Evolutionary conservation across 225 moss, liverwort and hornwort species (phyloP).

Genomic region (Sphagnum contortum): DNA sequence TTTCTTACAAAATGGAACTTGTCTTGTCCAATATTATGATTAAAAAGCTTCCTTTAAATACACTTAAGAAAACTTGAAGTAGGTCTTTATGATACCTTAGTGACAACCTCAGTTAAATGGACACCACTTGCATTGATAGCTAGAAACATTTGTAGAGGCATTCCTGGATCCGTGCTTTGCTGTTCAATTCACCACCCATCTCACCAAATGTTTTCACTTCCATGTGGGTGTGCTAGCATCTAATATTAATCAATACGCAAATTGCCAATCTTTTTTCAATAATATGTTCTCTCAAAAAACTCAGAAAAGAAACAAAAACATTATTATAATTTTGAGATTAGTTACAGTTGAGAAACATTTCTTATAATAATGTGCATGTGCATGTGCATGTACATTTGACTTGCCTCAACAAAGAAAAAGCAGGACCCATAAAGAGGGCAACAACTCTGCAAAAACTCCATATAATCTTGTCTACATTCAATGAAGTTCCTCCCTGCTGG

Average conservation of each 20-base stretch:
- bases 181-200: conserved; percentile 9
- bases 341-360: neutral
- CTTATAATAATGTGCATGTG: too few species aligned
- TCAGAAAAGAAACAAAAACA: neutral
- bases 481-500: neutral
- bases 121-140: conserved; percentile 40
- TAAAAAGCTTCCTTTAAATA: too few species aligned
- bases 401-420: conserved; percentile 11
- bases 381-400: neutral
- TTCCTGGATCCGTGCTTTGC: conserved; percentile 25
- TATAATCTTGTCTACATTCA: conserved; percentile 7
- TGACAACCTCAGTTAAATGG: conserved; percentile 19
- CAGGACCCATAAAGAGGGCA: conserved; percentile 9
- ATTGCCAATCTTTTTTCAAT: neutral
- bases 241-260: too few species aligned
- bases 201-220: neutral
- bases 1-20: neutral
- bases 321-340: neutral
- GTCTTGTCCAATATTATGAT: neutral
- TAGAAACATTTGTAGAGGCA: conserved; percentile 29
- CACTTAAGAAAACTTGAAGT: neutral
- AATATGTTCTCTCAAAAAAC: neutral
- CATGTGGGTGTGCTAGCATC: neutral
- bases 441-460: conserved; percentile 5
- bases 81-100: conserved; percentile 18